Conservation (phyloP, 108 stramenopile genomes). For the Aurantiochytrium sp. region DNA sequence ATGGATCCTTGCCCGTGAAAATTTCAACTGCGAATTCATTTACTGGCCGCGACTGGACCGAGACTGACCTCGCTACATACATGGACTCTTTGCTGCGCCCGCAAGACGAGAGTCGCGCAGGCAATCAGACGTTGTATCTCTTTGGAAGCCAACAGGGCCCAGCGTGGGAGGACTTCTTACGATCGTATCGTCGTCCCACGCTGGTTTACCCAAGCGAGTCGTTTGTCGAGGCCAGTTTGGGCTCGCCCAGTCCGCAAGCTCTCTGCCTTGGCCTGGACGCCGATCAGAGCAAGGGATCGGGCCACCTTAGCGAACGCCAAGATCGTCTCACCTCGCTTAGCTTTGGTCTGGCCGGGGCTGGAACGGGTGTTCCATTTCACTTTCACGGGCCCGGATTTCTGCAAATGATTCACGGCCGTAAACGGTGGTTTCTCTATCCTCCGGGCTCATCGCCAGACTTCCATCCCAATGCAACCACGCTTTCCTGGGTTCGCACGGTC, state of each 20-base stretch:
- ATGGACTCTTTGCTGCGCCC: neutral
- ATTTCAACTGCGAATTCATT: neutral
- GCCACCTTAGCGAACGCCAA: neutral
- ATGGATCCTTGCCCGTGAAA: neutral
- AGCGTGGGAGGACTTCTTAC: neutral
- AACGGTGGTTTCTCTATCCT: constrained; percentile 35
- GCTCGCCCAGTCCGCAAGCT: neutral
- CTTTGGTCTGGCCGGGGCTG: neutral
- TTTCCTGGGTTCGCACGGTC: neutral
- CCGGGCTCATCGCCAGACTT: neutral
- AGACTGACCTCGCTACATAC: neutral
- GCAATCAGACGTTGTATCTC: neutral
- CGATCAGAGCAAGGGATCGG: neutral
- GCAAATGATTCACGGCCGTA: constrained; percentile 23
- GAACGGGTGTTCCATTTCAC: constrained; percentile 30
- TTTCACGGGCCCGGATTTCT: constrained; percentile 29
- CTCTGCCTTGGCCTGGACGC: neutral
- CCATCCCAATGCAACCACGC: neutral
- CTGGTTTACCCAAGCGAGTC: neutral
- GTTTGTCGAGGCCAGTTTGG: neutral
- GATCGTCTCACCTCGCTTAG: neutral
- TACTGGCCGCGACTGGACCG: neutral
- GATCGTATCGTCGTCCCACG: neutral
- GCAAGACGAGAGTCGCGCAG: neutral
- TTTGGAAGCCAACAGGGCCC: neutral